These are phyloP conservation scores for Sideroxylon spinosum DNA, from an alignment of 179 eudicot species.

Conservation along the genomic window DNA sequence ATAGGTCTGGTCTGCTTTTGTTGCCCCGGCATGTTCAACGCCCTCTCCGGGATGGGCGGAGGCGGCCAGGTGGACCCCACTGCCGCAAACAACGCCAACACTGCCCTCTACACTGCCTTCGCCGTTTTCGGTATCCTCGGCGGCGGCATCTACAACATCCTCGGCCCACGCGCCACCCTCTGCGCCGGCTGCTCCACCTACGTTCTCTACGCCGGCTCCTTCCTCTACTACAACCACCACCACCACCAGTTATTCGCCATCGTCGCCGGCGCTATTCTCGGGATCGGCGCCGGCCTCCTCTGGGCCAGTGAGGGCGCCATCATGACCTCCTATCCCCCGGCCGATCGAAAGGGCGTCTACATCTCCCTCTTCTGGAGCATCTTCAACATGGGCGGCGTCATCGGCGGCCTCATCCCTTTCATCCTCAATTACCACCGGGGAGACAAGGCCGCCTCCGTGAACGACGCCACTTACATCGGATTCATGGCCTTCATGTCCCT, in stretches of 20 bases:
- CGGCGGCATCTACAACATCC: conserved; percentile 85
- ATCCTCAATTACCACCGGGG: conserved; percentile 54
- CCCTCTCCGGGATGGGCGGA: conserved; percentile 93
- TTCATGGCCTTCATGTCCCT: conserved; percentile 81
- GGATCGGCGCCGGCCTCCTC: conserved; percentile 80
- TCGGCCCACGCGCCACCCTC: conserved; percentile 72
- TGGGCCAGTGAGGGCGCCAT: conserved; percentile 99
- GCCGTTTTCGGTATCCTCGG: conserved; percentile 79
- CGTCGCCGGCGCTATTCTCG: conserved; percentile 68
- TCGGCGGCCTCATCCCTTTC: conserved; percentile 86
- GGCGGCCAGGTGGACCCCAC: conserved; percentile 94
- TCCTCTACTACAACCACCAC: conserved; percentile 70
- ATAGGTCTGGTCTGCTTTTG: conserved; percentile 91
- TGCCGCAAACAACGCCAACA: conserved; percentile 89
- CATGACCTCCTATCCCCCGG: conserved; percentile 85
- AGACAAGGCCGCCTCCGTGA: conserved; percentile 59
- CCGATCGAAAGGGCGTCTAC: conserved; percentile 63
- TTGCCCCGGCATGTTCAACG: conserved; percentile 95
- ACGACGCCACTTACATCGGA: conserved; percentile 87
- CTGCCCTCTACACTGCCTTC: conserved; percentile 85
- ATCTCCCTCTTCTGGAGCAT: conserved; percentile 87
- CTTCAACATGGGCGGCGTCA: conserved; percentile 89
- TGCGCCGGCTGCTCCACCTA: conserved; percentile 72
- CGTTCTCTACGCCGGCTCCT: conserved; percentile 68
- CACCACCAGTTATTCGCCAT: conserved; percentile 57